Conservation (phyloP, 2,329 filamentous ascomycete genomes). For the Arthrocladium fulminans region DNA sequence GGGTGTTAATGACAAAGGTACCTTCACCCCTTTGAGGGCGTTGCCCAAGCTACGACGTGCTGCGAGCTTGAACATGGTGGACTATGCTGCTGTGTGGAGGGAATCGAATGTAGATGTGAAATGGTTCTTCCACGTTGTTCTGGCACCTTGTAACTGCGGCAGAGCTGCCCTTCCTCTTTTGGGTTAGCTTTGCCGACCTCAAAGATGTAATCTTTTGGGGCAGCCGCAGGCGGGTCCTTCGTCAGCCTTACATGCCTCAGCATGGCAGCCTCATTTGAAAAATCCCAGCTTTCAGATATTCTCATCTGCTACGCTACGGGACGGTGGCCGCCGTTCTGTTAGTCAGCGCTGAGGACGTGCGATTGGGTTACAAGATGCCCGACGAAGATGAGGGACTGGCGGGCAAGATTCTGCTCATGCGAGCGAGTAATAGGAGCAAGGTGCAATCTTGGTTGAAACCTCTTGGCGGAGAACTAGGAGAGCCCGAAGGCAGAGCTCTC, state of each 20-base stretch:
- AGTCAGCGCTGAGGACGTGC: too few species aligned
- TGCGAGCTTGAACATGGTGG: slow-evolving; percentile 21
- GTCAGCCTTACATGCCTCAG: not conserved
- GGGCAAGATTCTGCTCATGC: slow-evolving; percentile 6
- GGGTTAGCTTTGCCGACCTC: not conserved
- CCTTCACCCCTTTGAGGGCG: slow-evolving; percentile 19
- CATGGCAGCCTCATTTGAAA: not conserved
- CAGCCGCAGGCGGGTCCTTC: not conserved
- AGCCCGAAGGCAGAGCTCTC: not conserved
- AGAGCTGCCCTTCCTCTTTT: not conserved
- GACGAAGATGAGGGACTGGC: slow-evolving; percentile 3
- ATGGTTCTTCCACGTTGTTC: not conserved
- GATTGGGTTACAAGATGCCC: not conserved
- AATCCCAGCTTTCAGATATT: not conserved
- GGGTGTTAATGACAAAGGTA: slow-evolving; percentile 6
- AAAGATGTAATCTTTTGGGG: not conserved
- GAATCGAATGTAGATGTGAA: not conserved
- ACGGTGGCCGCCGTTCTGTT: too few species aligned
- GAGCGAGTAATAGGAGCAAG: slow-evolving; percentile 5
- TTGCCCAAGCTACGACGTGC: slow-evolving; percentile 20
- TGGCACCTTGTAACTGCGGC: not conserved
- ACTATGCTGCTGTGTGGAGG: not conserved
- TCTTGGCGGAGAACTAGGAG: not conserved
- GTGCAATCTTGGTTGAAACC: slow-evolving; percentile 5
- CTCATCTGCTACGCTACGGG: too few species aligned